Evolutionary conservation across 176 grass and related monocot genomes (phyloP).

Genomic region (Eleusine indica): DNA sequence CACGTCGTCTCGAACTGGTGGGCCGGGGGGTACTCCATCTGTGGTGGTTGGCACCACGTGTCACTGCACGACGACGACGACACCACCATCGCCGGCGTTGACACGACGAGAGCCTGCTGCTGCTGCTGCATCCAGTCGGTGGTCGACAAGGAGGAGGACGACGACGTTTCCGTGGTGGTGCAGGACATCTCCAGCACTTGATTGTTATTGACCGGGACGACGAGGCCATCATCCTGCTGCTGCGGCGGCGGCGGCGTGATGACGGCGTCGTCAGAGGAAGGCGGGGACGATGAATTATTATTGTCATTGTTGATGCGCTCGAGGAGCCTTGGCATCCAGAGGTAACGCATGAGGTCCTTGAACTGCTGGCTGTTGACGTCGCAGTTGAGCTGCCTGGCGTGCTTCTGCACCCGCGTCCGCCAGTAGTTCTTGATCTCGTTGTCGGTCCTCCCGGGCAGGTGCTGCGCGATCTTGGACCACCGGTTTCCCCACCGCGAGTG

Average conservation of each 20-base stretch:
- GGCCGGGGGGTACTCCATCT: neutral
- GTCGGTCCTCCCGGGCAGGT: constrained; percentile 83
- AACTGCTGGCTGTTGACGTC: constrained; percentile 91
- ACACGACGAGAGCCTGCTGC: neutral
- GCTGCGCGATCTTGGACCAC: constrained; percentile 97
- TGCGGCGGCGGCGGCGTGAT: neutral
- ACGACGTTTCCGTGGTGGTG: constrained; percentile 44
- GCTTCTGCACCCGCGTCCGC: constrained; percentile 91
- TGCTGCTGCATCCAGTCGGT: constrained; percentile 27
- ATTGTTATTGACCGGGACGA: neutral
- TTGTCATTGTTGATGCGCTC: constrained; percentile 53
- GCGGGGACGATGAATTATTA: neutral
- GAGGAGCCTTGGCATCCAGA: constrained; percentile 91
- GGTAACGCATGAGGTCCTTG: constrained; percentile 80
- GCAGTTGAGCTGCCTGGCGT: constrained; percentile 80
- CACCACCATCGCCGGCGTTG: neutral
- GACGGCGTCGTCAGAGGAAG: neutral
- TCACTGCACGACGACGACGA: neutral
- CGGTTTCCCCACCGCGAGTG: constrained; percentile 95
- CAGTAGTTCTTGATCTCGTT: constrained; percentile 99
- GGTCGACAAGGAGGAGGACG: constrained; percentile 49
- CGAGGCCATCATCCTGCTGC: neutral
- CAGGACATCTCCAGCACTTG: constrained; percentile 46
- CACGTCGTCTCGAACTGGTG: neutral
- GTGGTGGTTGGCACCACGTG: constrained; percentile 28